These are phyloP conservation scores for Penicillium crystallinum DNA, from an alignment of 495 filamentous ascomycete species.

Conservation along the genomic window DNA sequence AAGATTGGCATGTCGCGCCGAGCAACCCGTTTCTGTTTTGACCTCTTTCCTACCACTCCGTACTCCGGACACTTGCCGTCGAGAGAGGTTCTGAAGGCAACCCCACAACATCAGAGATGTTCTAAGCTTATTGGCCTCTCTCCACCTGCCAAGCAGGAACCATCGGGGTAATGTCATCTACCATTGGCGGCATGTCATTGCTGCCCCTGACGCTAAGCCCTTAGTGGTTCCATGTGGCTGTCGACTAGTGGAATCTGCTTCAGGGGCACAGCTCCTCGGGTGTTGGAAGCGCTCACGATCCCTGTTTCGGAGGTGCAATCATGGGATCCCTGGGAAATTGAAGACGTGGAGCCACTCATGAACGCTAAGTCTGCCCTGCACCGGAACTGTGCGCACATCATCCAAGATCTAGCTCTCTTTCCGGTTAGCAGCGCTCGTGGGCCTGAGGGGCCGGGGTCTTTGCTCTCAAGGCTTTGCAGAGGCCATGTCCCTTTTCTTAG, in stretches of 20 bases:
- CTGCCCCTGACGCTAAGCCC: slow-evolving; percentile 20
- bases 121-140: slow-evolving; percentile 15
- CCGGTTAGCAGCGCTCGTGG: slow-evolving; percentile 8
- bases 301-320: slow-evolving; percentile 3
- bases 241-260: slow-evolving; percentile 9
- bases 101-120: slow-evolving; percentile 1
- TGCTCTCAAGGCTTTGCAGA: neutral
- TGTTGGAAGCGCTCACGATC: slow-evolving; percentile 2
- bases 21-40: neutral
- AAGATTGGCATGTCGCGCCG: neutral
- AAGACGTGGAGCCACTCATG: slow-evolving; percentile 9
- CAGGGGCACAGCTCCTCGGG: slow-evolving; percentile 10
- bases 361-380: neutral
- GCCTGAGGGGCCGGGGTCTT: neutral
- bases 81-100: neutral
- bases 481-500: slow-evolving; percentile 20
- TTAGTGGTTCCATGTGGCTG: slow-evolving; percentile 11
- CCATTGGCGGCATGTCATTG: slow-evolving; percentile 5
- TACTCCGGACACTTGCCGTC: neutral
- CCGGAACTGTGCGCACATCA: slow-evolving; percentile 2
- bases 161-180: slow-evolving; percentile 9
- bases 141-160: slow-evolving; percentile 25
- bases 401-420: slow-evolving; percentile 5
- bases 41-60: neutral
- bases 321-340: neutral